Conservation (phyloP, 78 protist species). For the Creolimax fragrantissima region DNA sequence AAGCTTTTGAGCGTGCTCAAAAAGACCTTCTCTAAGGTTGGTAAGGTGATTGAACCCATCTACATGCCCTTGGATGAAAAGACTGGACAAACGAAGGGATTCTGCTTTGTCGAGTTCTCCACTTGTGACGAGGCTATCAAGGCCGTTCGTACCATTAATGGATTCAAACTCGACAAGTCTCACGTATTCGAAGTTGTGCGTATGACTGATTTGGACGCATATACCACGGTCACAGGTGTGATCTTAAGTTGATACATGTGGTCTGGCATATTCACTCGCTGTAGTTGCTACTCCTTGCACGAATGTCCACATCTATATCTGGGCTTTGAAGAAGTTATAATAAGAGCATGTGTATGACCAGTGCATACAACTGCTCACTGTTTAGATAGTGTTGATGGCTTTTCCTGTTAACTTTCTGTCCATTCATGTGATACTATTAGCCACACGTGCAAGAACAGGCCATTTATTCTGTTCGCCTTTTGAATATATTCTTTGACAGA, state of each 20-base stretch:
- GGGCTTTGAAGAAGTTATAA: too few species aligned
- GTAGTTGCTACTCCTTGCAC: too few species aligned
- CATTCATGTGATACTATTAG: too few species aligned
- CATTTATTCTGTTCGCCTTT: not conserved
- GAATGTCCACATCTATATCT: too few species aligned
- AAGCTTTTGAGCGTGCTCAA: slow-evolving; percentile 1
- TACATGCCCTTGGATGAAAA: not conserved
- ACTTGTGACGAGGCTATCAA: not conserved
- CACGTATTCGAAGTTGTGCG: slow-evolving; percentile 26
- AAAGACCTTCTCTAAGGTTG: not conserved
- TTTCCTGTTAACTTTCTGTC: too few species aligned
- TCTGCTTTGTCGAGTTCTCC: slow-evolving; percentile 9
- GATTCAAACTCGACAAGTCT: slow-evolving; percentile 46
- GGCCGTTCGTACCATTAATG: slow-evolving; percentile 10
- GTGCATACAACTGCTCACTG: too few species aligned
- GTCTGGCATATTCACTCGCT: too few species aligned
- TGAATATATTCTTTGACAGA: not conserved
- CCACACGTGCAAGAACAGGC: too few species aligned
- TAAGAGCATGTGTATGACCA: too few species aligned
- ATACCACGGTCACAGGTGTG: not conserved
- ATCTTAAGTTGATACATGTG: not conserved
- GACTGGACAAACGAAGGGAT: not conserved
- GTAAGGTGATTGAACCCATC: not conserved
- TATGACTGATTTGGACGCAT: not conserved
- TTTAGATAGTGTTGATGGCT: too few species aligned